phyloP scores from a whole-genome alignment of 129 eudicot species.

The Arctium minus region DNA sequence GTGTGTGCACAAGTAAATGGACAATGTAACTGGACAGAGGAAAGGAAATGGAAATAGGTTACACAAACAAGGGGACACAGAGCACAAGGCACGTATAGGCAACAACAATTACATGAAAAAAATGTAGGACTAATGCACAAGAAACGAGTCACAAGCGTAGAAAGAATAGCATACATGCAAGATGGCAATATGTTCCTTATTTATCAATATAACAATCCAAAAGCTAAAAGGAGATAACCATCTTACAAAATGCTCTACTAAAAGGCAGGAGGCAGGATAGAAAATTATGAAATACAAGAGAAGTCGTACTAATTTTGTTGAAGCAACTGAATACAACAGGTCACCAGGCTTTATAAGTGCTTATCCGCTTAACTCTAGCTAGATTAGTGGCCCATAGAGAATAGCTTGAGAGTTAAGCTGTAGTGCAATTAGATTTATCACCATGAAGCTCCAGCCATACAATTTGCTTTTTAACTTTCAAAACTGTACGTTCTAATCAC shows the following conservation, averaged over 20 bases:
- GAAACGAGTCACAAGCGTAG: too few relatives aligned
- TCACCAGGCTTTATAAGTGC: neutral
- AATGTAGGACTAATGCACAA: too few relatives aligned
- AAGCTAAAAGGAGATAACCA: neutral
- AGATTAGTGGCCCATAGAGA: neutral
- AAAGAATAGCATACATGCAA: neutral
- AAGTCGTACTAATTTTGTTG: neutral
- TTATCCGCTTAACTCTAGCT: neutral
- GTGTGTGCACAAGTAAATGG: too few relatives aligned
- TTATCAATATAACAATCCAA: slow-evolving; percentile 3
- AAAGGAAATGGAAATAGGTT: too few relatives aligned
- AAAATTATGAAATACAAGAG: neutral
- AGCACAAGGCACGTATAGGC: too few relatives aligned
- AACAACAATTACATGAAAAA: too few relatives aligned
- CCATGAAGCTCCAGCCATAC: slow-evolving; percentile 3
- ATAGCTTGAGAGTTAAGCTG: neutral
- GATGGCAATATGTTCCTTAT: neutral
- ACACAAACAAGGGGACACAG: too few relatives aligned
- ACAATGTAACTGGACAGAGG: too few relatives aligned
- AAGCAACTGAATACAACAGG: neutral
- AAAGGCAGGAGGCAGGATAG: slow-evolving; percentile 4
- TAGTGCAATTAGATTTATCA: neutral
- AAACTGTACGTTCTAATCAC: slow-evolving; percentile 12
- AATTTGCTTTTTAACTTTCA: neutral
- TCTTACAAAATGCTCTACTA: slow-evolving; percentile 11